Evolutionary conservation across 164 flowering plant genomes (phyloP).

Genomic region (Macadamia tetraphylla): DNA sequence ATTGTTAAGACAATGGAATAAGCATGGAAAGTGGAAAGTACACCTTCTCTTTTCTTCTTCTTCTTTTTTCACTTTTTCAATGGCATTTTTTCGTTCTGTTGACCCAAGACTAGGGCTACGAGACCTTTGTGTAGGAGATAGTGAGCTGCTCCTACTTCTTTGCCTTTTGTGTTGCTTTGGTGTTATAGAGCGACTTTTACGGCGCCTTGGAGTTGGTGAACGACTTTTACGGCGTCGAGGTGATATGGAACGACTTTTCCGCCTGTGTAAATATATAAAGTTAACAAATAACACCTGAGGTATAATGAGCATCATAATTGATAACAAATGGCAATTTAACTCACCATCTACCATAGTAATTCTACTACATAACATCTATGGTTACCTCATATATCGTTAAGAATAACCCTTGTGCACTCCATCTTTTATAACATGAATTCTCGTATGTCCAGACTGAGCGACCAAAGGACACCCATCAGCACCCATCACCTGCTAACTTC

Average conservation of each 20-base stretch:
- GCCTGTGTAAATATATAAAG: conserved; percentile 38
- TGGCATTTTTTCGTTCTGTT: conserved; percentile 46
- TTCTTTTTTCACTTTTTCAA: conserved; percentile 59
- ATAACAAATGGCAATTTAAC: conserved; percentile 5
- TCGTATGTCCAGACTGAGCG: conserved; percentile 61
- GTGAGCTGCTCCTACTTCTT: conserved; percentile 63
- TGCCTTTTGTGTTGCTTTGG: conserved; percentile 64
- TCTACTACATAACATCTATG: conserved; percentile 32
- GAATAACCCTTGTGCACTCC: conserved; percentile 71
- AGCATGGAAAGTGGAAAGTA: conserved; percentile 6
- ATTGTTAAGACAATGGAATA: background rate
- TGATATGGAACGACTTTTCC: conserved; percentile 69
- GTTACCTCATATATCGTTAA: conserved; percentile 76
- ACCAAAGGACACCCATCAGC: conserved; percentile 58
- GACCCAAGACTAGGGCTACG: conserved; percentile 59
- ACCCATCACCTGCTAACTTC: conserved; percentile 77
- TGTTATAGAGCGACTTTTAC: conserved; percentile 73
- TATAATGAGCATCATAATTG: conserved; percentile 3
- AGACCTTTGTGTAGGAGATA: conserved; percentile 58
- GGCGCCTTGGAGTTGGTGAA: conserved; percentile 62
- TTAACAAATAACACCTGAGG: background rate
- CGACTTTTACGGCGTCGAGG: conserved; percentile 67
- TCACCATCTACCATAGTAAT: conserved; percentile 28
- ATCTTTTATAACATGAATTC: conserved; percentile 68
- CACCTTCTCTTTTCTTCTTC: conserved; percentile 87